phyloP scores from a whole-genome alignment of 352 stramenopile species.

The Achlya hypogyna region DNA sequence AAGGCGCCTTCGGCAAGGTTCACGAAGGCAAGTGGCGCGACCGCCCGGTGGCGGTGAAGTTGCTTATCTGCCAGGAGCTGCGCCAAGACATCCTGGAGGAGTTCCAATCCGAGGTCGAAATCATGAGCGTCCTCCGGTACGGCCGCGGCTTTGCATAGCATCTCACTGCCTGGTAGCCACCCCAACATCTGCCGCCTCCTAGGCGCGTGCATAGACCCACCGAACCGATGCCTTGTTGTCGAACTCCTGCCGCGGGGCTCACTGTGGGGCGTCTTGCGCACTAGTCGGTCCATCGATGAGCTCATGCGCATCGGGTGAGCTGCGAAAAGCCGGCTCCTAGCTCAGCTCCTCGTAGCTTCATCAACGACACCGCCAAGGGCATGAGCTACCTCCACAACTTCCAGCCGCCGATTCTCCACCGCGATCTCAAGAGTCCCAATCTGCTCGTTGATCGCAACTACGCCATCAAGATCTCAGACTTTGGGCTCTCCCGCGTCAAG shows the following conservation, averaged over 20 bases:
- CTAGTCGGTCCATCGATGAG: slow-evolving; percentile 35
- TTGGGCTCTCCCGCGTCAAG: slow-evolving; percentile 87
- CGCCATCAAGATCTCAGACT: slow-evolving; percentile 88
- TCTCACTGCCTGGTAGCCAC: slow-evolving; percentile 39
- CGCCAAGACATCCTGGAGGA: slow-evolving; percentile 54
- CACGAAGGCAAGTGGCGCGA: slow-evolving; percentile 53
- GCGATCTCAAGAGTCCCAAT: slow-evolving; percentile 87
- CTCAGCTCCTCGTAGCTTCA: slow-evolving; percentile 47
- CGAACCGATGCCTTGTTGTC: slow-evolving; percentile 92
- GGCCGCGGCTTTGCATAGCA: background rate
- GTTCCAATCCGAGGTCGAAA: slow-evolving; percentile 75
- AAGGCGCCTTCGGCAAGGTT: slow-evolving; percentile 75
- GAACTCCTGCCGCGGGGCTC: slow-evolving; percentile 90
- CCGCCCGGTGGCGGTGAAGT: slow-evolving; percentile 54
- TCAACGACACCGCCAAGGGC: slow-evolving; percentile 63
- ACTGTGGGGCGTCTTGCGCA: slow-evolving; percentile 87
- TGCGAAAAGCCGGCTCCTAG: background rate
- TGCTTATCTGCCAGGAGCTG: slow-evolving; percentile 65
- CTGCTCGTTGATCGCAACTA: slow-evolving; percentile 76
- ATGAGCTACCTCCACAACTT: slow-evolving; percentile 87
- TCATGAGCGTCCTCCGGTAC: slow-evolving; percentile 77
- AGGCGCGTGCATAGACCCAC: slow-evolving; percentile 88
- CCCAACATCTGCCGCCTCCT: slow-evolving; percentile 96
- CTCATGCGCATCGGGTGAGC: slow-evolving; percentile 33
- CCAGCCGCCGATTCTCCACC: slow-evolving; percentile 77